Conservation (phyloP, 495 filamentous ascomycete species). For the Tuber borchii region DNA sequence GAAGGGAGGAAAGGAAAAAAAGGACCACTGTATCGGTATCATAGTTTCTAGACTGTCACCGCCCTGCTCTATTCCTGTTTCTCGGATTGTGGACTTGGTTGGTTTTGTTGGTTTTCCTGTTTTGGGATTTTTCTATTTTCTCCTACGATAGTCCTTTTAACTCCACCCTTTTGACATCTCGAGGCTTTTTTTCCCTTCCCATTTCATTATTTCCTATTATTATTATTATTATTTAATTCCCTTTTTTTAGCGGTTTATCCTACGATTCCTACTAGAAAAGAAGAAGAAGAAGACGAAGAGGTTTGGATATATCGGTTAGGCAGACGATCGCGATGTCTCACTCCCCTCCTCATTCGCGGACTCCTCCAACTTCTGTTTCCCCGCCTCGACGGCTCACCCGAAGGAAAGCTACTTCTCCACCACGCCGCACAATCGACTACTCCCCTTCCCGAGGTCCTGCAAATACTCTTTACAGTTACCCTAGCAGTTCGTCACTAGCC, state of each 20-base stretch:
- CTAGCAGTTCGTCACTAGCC: slow-evolving; percentile 27
- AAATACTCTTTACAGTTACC: slow-evolving; percentile 19
- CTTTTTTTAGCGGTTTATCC: background rate
- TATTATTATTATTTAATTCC: background rate
- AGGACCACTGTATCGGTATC: background rate
- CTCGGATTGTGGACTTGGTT: background rate
- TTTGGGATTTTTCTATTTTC: background rate
- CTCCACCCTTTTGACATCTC: background rate
- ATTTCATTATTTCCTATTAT: background rate
- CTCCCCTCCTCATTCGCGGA: slow-evolving; percentile 15
- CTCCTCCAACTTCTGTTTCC: slow-evolving; percentile 14
- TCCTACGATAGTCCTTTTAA: background rate
- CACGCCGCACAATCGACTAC: slow-evolving; percentile 22
- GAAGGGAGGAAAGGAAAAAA: background rate
- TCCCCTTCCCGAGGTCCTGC: slow-evolving; percentile 23
- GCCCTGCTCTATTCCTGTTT: background rate
- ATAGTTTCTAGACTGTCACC: background rate
- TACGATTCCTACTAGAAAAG: background rate
- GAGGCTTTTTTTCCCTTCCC: background rate
- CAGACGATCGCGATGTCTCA: slow-evolving; percentile 1
- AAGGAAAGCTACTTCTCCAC: slow-evolving; percentile 28
- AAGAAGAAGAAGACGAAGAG: background rate
- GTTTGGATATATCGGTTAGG: background rate
- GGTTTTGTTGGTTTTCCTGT: background rate
- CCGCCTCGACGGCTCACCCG: slow-evolving; percentile 30